Percentiles rank a stretch among this genome's conserved stretches.
phyloP scores from a whole-genome alignment of 192 early-diverging fungal genomes.

The Paraglomus brasilianum region DNA sequence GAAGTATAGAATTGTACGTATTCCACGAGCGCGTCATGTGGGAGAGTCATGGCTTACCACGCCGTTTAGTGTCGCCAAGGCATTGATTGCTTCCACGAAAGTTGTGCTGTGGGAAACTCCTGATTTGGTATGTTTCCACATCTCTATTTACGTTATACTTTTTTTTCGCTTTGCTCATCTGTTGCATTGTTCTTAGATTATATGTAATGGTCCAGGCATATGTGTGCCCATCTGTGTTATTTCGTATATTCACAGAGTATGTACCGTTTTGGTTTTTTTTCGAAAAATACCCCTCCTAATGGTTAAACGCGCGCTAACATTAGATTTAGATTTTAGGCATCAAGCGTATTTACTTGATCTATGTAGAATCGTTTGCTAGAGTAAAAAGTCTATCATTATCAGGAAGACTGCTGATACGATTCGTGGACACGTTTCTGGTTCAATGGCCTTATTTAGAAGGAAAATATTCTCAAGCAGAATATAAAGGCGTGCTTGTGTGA shows the following conservation, averaged over 20 bases:
- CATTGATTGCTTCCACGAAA: slow-evolving; percentile 44
- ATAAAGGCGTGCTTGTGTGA: slow-evolving; percentile 66
- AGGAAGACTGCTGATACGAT: slow-evolving; percentile 74
- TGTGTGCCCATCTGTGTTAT: slow-evolving; percentile 72
- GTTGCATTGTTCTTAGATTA: slow-evolving; percentile 43
- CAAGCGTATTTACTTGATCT: slow-evolving; percentile 63
- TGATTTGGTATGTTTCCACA: slow-evolving; percentile 52
- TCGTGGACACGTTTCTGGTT: slow-evolving; percentile 86
- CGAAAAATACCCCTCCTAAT: neutral
- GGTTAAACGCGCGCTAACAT: neutral
- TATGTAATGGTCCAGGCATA: slow-evolving; percentile 91
- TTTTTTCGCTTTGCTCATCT: slow-evolving; percentile 2
- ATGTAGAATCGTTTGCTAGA: slow-evolving; percentile 91
- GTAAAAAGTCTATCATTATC: slow-evolving; percentile 84
- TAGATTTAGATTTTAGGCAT: slow-evolving; percentile 49
- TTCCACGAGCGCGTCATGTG: slow-evolving; percentile 76
- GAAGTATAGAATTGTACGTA: slow-evolving; percentile 45
- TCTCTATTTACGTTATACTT: neutral
- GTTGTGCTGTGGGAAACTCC: slow-evolving; percentile 50
- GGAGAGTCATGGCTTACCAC: slow-evolving; percentile 65
- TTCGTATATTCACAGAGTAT: slow-evolving; percentile 61
- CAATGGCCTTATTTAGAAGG: slow-evolving; percentile 75
- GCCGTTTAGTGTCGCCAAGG: slow-evolving; percentile 43
- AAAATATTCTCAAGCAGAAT: slow-evolving; percentile 60
- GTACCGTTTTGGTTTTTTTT: slow-evolving; percentile 10